A percentile compares a stretch with the other conserved stretches of the same genome.
phyloP scores from a whole-genome alignment of 2,329 filamentous ascomycete genomes.

The Aureobasidium sp. region DNA sequence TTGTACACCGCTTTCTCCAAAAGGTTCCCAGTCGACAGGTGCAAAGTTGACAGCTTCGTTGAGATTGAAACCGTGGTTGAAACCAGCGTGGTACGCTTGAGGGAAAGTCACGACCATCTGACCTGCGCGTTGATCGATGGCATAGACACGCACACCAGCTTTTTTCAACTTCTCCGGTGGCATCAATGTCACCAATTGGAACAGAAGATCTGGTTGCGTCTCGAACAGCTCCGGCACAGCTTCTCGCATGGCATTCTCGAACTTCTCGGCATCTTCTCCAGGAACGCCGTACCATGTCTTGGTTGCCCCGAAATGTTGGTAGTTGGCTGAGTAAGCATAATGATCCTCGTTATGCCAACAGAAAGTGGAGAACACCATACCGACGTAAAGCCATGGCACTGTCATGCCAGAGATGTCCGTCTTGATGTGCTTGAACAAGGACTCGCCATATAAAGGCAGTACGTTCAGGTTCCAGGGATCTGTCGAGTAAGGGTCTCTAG shows the following conservation, averaged over 20 bases:
- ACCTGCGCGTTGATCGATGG: constrained; percentile 89
- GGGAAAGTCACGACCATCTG: constrained; percentile 97
- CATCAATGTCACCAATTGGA: constrained; percentile 92
- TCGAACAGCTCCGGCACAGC: constrained; percentile 95
- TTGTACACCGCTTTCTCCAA: constrained; percentile 77
- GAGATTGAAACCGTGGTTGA: constrained; percentile 97
- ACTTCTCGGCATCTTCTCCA: constrained; percentile 85
- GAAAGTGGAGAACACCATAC: constrained; percentile 99
- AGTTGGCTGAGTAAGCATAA: constrained; percentile 95
- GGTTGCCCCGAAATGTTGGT: constrained; percentile 95
- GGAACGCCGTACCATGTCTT: constrained; percentile 99
- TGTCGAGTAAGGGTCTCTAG: constrained; percentile 75
- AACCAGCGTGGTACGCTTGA: constrained; percentile 93
- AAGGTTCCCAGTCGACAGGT: constrained; percentile 90
- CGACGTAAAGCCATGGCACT: constrained; percentile 96
- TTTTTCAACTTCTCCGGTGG: constrained; percentile 90
- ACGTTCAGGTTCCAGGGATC: constrained; percentile 97
- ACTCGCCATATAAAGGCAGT: constrained; percentile 82
- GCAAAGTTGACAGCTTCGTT: constrained; percentile 99
- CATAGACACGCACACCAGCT: constrained; percentile 86
- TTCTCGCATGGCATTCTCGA: constrained; percentile 90
- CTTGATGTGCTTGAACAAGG: constrained; percentile 93
- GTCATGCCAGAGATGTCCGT: constrained; percentile 99
- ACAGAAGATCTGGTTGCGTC: constrained; percentile 90
- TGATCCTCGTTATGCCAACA: constrained; percentile 99